phyloP scores from a whole-genome alignment of 768 basidiomycete species.

The Terana coerulea region DNA sequence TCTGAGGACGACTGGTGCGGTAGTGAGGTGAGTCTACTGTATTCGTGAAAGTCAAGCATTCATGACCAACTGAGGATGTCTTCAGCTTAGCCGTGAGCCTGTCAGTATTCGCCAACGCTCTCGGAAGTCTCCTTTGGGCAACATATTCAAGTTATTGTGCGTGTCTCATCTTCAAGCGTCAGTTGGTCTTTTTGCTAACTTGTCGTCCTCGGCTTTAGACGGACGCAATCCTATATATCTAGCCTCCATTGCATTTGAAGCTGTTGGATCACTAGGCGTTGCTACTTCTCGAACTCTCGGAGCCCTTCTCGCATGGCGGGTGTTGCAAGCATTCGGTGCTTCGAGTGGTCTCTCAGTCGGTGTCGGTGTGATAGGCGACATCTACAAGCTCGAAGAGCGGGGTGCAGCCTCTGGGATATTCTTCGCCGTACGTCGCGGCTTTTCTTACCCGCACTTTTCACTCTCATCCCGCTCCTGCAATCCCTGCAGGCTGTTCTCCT shows the following conservation, averaged over 20 bases:
- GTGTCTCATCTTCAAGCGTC: background rate
- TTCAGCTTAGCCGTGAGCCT: slow-evolving; percentile 53
- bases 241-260: slow-evolving; percentile 52
- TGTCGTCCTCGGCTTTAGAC: slow-evolving; percentile 50
- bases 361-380: slow-evolving; percentile 60
- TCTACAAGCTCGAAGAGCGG: slow-evolving; percentile 61
- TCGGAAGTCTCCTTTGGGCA: slow-evolving; percentile 50
- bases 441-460: background rate
- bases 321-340: slow-evolving; percentile 63
- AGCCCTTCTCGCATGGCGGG: slow-evolving; percentile 55
- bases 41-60: no score
- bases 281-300: slow-evolving; percentile 40
- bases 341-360: slow-evolving; percentile 54
- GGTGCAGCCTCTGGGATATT: slow-evolving; percentile 58
- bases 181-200: background rate
- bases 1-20: slow-evolving; percentile 47
- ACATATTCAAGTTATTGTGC: slow-evolving; percentile 46
- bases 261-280: slow-evolving; percentile 58
- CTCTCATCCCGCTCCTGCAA: background rate
- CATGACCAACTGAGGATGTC: slow-evolving; percentile 1
- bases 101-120: slow-evolving; percentile 40
- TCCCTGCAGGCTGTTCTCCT: slow-evolving; percentile 46
- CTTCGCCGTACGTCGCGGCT: slow-evolving; percentile 38
- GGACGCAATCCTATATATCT: slow-evolving; percentile 66
- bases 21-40: slow-evolving; percentile 52